Conservation (phyloP, 1,284 basidiomycete genomes). For the Caloboletus firmus region DNA sequence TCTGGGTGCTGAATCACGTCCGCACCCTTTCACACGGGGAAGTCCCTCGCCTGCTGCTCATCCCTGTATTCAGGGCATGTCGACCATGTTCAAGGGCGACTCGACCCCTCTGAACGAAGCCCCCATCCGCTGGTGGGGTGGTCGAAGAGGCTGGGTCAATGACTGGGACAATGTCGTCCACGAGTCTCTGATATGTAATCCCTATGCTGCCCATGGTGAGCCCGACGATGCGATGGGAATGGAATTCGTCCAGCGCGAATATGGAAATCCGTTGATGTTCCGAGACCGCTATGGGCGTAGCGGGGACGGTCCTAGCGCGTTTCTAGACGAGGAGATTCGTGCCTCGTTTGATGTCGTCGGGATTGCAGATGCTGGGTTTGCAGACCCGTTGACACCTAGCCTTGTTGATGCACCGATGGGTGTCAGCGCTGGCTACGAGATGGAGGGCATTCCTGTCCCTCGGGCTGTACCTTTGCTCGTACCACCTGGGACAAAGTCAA, state of each 20-base stretch:
- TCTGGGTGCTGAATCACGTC: constrained; percentile 4
- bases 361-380: neutral
- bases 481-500: neutral
- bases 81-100: neutral
- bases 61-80: neutral
- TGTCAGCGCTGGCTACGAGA: neutral
- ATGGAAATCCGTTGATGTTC: neutral
- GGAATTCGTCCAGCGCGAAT: neutral
- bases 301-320: constrained; percentile 4
- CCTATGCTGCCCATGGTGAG: neutral
- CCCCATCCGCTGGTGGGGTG: constrained; percentile 26
- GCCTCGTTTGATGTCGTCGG: constrained; percentile 17
- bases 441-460: constrained; percentile 8
- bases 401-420: neutral
- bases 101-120: constrained; percentile 21
- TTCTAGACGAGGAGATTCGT: constrained; percentile 25
- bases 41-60: neutral
- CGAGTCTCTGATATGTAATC: neutral
- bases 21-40: neutral
- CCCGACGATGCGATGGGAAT: neutral
- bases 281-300: constrained; percentile 2
- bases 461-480: constrained; percentile 12
- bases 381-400: neutral
- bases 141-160: constrained; percentile 16
- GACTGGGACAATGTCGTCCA: constrained; percentile 19